Evolutionary conservation across 2,329 filamentous ascomycete genomes (phyloP).

Genomic region (Neoscytalidium dimidiatum): DNA sequence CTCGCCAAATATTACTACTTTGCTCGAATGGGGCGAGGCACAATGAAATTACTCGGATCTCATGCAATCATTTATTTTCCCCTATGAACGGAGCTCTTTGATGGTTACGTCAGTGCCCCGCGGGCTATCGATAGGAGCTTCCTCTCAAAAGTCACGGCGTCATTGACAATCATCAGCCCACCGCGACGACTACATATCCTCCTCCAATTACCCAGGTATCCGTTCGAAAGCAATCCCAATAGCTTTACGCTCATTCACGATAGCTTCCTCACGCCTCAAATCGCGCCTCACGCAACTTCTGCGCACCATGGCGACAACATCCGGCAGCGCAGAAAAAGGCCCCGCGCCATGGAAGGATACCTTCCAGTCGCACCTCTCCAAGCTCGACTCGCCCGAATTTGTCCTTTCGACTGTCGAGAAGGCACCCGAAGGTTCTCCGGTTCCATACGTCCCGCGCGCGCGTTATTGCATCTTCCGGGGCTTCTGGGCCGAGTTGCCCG

Average conservation of each 20-base stretch:
- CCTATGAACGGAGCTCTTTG: too few species aligned
- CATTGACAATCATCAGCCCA: slow-evolving; percentile 12
- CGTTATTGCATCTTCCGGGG: slow-evolving; percentile 84
- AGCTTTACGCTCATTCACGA: slow-evolving; percentile 31
- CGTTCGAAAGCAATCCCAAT: background rate
- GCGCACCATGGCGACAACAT: slow-evolving; percentile 49
- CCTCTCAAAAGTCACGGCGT: background rate
- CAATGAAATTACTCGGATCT: too few species aligned
- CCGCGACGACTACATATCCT: background rate
- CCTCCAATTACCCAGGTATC: background rate
- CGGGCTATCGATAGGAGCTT: background rate
- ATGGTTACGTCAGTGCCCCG: slow-evolving; percentile 1
- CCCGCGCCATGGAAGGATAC: slow-evolving; percentile 54
- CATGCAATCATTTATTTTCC: too few species aligned
- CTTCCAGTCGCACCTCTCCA: slow-evolving; percentile 52
- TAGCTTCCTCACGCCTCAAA: slow-evolving; percentile 38
- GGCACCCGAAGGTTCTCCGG: slow-evolving; percentile 43
- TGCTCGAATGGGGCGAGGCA: too few species aligned
- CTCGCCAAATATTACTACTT: too few species aligned
- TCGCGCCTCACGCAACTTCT: slow-evolving; percentile 44
- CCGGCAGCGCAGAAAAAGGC: slow-evolving; percentile 33
- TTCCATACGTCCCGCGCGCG: slow-evolving; percentile 56
- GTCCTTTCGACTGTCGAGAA: slow-evolving; percentile 53
- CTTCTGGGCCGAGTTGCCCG: slow-evolving; percentile 74
- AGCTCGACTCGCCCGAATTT: slow-evolving; percentile 53